Evolutionary conservation across 1,139 yeast genomes (phyloP).

Genomic region (Geotrichum reessii): DNA sequence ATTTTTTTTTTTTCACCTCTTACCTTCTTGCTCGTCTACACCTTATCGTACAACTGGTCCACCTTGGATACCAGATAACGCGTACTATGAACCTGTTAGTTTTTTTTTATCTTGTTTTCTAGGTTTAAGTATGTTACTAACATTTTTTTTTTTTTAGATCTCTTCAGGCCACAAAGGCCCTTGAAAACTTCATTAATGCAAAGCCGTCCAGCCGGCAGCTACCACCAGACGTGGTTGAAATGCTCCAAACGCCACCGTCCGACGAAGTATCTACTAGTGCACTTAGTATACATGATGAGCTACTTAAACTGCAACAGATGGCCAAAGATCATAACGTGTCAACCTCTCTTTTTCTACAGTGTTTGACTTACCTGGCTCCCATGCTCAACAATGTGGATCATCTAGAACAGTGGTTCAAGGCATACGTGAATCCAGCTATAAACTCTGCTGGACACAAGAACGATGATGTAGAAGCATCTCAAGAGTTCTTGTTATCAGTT

Average conservation of each 20-base stretch:
- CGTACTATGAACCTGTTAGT: neutral
- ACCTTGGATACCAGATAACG: neutral
- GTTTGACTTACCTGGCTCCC: slow-evolving; percentile 41
- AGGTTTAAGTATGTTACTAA: too few species aligned
- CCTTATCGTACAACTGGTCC: neutral
- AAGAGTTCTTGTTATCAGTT: slow-evolving; percentile 41
- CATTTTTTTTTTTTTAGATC: slow-evolving; percentile 15
- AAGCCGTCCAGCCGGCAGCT: neutral
- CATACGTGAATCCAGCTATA: slow-evolving; percentile 50
- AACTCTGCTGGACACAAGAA: slow-evolving; percentile 53
- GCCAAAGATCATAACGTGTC: slow-evolving; percentile 34
- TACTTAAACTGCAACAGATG: slow-evolving; percentile 42
- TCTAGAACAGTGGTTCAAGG: slow-evolving; percentile 47
- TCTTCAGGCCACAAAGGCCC: slow-evolving; percentile 20
- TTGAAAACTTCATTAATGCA: slow-evolving; percentile 16
- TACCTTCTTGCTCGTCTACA: neutral
- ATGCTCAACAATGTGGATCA: slow-evolving; percentile 40
- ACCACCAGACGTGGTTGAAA: neutral
- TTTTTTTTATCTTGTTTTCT: too few species aligned
- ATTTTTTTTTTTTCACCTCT: too few species aligned
- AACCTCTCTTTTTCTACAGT: slow-evolving; percentile 42
- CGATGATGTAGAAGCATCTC: slow-evolving; percentile 40
- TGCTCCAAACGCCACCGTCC: neutral
- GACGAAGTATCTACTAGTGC: neutral
- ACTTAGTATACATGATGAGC: slow-evolving; percentile 43